Conservation (phyloP, 129 eudicot genomes). For the Sambucus nigra region DNA sequence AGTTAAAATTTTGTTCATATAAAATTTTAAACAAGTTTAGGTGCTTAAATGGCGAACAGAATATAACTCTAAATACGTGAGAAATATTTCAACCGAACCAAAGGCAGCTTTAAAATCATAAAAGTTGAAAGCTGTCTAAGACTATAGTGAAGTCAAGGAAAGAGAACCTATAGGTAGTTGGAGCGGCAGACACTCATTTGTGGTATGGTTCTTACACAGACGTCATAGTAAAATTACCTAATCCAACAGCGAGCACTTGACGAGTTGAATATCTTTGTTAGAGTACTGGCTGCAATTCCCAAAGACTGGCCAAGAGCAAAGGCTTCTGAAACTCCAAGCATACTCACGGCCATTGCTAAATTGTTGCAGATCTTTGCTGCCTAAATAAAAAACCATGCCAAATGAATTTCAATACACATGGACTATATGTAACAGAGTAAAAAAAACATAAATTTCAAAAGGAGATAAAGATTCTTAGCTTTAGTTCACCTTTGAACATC, state of each 20-base stretch:
- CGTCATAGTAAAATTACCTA: too few species aligned
- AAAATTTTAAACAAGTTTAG: too few species aligned
- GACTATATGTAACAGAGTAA: neutral
- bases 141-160: too few species aligned
- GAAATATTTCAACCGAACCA: too few species aligned
- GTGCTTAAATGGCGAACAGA: too few species aligned
- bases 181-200: too few species aligned
- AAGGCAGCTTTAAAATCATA: too few species aligned
- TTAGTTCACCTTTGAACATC: neutral
- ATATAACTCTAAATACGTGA: too few species aligned
- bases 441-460: neutral
- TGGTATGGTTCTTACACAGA: too few species aligned
- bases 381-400: conserved; percentile 22
- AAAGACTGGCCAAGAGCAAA: conserved; percentile 75
- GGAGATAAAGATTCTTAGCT: neutral
- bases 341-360: conserved; percentile 85
- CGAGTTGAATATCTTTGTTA: conserved; percentile 72
- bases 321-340: conserved; percentile 92
- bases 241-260: conserved; percentile 98
- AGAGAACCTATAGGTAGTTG: too few species aligned
- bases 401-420: neutral
- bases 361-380: conserved; percentile 96
- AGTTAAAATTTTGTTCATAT: too few species aligned
- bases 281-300: conserved; percentile 62
- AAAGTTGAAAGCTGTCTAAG: too few species aligned